Conservation (phyloP, 495 filamentous ascomycete genomes). For the Parmelia sp. region DNA sequence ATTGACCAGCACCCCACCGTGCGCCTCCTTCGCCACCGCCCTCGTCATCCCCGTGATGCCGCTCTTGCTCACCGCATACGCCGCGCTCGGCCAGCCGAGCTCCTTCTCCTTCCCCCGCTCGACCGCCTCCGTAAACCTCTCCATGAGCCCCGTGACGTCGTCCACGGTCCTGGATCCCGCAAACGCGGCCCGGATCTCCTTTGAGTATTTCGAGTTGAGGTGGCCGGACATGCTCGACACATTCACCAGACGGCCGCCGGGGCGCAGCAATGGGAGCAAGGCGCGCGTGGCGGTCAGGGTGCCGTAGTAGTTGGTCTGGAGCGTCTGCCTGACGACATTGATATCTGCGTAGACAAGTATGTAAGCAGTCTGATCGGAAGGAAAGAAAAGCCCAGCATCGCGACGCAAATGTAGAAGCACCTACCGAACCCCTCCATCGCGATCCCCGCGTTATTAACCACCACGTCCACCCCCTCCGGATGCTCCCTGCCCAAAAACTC, state of each 20-base stretch:
- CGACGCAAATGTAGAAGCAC: too few species aligned
- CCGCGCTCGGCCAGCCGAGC: conserved; percentile 42
- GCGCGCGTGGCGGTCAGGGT: conserved; percentile 36
- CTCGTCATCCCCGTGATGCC: conserved; percentile 41
- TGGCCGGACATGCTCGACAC: conserved; percentile 38
- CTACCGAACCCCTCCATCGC: conserved; percentile 34
- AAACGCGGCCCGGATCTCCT: conserved; percentile 32
- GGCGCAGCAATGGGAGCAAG: conserved; percentile 40
- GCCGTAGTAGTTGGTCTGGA: conserved; percentile 44
- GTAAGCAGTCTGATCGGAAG: too few species aligned
- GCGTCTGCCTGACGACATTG: conserved; percentile 42
- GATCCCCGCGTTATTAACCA: conserved; percentile 46
- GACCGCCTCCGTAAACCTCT: conserved; percentile 38
- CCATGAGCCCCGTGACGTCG: conserved; percentile 40
- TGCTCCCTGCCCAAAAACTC: conserved; percentile 39
- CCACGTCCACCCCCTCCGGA: conserved; percentile 42
- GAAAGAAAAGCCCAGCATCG: too few species aligned
- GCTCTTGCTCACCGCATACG: conserved; percentile 43
- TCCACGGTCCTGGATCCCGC: conserved; percentile 30
- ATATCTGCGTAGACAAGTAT: too few species aligned
- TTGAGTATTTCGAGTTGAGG: conserved; percentile 37
- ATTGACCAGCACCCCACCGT: conserved; percentile 39
- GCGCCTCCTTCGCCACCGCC: conserved; percentile 35
- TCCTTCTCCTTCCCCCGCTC: conserved; percentile 35
- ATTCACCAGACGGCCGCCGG: conserved; percentile 41